Evolutionary conservation across 169 alveolate genomes (phyloP), one percentile per base, ranked within the genome.

Genomic region (Cytauxzoon felis): DNA sequence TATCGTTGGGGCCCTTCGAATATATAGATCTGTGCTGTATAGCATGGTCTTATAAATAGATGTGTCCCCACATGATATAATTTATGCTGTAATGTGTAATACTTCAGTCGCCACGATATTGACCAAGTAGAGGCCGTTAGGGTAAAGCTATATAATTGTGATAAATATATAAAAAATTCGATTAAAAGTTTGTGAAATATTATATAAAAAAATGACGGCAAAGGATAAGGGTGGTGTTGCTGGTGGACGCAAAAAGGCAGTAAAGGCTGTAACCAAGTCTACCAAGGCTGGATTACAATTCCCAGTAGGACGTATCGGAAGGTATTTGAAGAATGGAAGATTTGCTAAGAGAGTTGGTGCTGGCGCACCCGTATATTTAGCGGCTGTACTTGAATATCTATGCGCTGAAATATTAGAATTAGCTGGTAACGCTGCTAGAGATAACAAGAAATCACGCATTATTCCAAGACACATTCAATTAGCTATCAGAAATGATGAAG

Each of bases 291-390:
- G 99, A 68, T 93, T 97, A 43, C 97, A 95, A 89, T 96, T 97
- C 96, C 99, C 99, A 59, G 99, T 97, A 21, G 99, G 99, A 57
- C 95, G 99, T 88, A 93, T 95, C 78, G 97, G 98, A 49, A 90
- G 98, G 79, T 95, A 93, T 89, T 87, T 96, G 75, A 96, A 95
- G 93, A 88, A 91, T 78, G 99, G 99, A 52, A 88, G 98, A 69
- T 96, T 92, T 88, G 96, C 99, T 60, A 97, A 96, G 89, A 96
- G 99, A 82, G 96, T 97, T 56, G 99, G 99, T 67, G 97, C 98
- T 36, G 98, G 98, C 21, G 98, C 99, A 54, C 99, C 99, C 51
- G 98, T 97, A 34, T 96, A 94, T 92, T 81, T 96, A 66, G 99
- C 99, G 27, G 99, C 99, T 30, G 99, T 95, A 24, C 85, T 97